A percentile compares a stretch with the other conserved stretches of the same genome.
These are phyloP conservation scores for Artemisia argyi DNA, from an alignment of 129 eudicot genomes.

Conservation along the genomic window DNA sequence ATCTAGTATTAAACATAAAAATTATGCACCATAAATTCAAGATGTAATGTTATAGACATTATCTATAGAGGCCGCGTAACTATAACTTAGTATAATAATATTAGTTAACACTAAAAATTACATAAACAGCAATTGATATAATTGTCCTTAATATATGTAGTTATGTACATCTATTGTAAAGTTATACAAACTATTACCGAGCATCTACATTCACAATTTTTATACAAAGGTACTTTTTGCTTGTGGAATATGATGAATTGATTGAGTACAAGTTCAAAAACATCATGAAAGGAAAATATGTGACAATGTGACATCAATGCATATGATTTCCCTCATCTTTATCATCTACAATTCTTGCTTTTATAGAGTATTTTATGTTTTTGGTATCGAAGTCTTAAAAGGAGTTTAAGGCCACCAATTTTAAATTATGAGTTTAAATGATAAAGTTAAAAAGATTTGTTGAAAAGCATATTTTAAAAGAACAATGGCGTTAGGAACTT, in stretches of 20 bases:
- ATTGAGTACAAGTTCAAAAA: conserved; percentile 31
- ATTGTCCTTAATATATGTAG: no score
- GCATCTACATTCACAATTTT: not conserved
- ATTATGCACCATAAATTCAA: conserved; percentile 7
- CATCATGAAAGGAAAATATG: conserved; percentile 15
- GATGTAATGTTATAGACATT: conserved; percentile 1
- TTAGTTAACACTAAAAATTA: no score
- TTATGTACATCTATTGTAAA: not conserved
- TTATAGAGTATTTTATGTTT: not conserved
- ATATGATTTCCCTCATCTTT: conserved; percentile 20
- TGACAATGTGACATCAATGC: conserved; percentile 17
- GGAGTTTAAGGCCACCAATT: no score
- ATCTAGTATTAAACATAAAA: not conserved
- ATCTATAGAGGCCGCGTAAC: no score
- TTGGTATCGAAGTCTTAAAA: no score
- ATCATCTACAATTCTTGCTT: not conserved
- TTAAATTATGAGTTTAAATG: no score
- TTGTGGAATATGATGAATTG: conserved; percentile 25
- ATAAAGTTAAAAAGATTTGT: not conserved
- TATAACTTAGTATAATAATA: no score
- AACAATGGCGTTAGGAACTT: not conserved
- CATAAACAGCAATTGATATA: no score
- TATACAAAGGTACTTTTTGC: conserved; percentile 10
- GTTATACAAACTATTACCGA: not conserved
- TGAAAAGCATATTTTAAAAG: not conserved